Percentiles rank a stretch among this genome's conserved stretches.
phyloP scores from a whole-genome alignment of 1,139 yeast species.

The Scheffersomyces cryptocercus region DNA sequence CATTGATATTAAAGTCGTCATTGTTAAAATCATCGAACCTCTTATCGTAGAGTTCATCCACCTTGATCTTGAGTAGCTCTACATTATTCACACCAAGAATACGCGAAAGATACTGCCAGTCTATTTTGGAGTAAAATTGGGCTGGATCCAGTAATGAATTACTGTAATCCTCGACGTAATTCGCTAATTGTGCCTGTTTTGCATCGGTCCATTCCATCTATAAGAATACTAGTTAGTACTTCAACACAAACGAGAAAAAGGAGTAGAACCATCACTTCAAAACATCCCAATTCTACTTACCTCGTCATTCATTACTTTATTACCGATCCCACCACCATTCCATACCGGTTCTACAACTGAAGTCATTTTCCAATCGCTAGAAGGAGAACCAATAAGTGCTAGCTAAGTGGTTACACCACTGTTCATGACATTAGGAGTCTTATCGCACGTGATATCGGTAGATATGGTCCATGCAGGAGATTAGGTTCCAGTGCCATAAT shows the following conservation, averaged over 20 bases:
- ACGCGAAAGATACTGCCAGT: conserved; percentile 14
- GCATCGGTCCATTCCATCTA: conserved; percentile 4
- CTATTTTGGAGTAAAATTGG: conserved; percentile 14
- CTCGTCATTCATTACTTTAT: too few species aligned
- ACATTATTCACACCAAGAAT: conserved; percentile 13
- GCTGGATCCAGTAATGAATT: conserved; percentile 7
- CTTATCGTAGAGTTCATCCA: conserved; percentile 21
- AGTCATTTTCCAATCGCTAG: not conserved
- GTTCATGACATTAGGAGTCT: too few species aligned
- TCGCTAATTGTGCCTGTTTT: conserved; percentile 2
- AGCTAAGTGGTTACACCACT: too few species aligned
- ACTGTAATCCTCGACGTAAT: conserved; percentile 1
- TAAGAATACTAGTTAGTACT: not conserved
- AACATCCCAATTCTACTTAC: too few species aligned
- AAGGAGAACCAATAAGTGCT: too few species aligned
- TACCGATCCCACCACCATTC: not conserved
- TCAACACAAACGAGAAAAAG: too few species aligned
- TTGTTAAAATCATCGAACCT: conserved; percentile 4
- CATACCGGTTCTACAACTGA: not conserved
- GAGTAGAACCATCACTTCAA: not conserved
- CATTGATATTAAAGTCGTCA: conserved; percentile 7
- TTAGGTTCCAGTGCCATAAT: too few species aligned
- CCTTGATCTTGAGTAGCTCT: conserved; percentile 18
- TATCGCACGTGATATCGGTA: too few species aligned
- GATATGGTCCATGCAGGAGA: too few species aligned